Evolutionary conservation across 371 early-diverging fungal species (phyloP), one percentile per base, ranked within the genome.

Genomic region (Syncephalastrum sp.): DNA sequence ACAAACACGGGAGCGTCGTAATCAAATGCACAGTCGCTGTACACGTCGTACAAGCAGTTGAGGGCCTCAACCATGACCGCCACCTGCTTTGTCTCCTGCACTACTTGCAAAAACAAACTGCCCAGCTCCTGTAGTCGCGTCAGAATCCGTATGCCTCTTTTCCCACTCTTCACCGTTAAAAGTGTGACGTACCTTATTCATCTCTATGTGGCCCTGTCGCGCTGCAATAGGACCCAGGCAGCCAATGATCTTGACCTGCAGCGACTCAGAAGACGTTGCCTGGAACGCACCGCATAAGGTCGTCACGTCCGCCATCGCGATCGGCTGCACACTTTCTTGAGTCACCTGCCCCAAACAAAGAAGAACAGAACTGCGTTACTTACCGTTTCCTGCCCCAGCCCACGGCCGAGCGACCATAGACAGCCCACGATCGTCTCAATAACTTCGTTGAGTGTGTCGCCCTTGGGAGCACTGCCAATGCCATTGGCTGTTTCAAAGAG

Each of bases 1-100:
- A 93, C 88, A 77, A 85, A 95, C 1, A 94, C 92, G 2, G 91
- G 88, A 38, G 59, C 62, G 67, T 96, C 94, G 61, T 95, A 95
- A 59, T 92, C 93, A 68, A 83, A 94, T 5, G 70, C 81, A 42
- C 75, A 82, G 63, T 96, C 97, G 29, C 84, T 85, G 68, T 95
- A 96, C 7, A 95, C 84, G 61, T 95, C 96, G 65, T 78, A 95
- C 27, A 96, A 68, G 43, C 88, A 87, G 57, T 95, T 91, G 60
- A 96, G 67, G 0, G 87, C 87, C 65, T 93, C 95, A 0, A 87
- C 69, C 8, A 81, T 73, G 14, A 84, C 77, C 8, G 38, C 38
- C 38, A 33, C 38, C 44, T 47, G 3, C 79, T 72, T 21, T 67
- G 64, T 2, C 56, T 72, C 67, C 47, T 67, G 56, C 49, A 82